phyloP scores from a whole-genome alignment of 1,139 yeast species.

The Yamadazyma sp. region DNA sequence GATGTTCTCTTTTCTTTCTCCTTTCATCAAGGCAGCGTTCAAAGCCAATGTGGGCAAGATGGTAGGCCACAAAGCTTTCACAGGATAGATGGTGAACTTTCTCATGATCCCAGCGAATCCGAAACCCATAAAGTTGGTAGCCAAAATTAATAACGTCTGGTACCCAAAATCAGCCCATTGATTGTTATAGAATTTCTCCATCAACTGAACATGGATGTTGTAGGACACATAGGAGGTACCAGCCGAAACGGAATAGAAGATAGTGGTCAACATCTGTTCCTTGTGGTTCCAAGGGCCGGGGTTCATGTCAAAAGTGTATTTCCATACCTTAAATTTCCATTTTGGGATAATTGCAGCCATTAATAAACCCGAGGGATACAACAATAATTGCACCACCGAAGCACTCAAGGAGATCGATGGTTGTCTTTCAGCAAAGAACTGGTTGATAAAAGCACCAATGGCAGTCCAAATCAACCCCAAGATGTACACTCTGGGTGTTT shows the following conservation, averaged over 20 bases:
- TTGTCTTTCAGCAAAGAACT: constrained; percentile 55
- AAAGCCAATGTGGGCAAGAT: constrained; percentile 44
- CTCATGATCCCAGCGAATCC: constrained; percentile 46
- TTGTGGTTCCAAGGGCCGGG: constrained; percentile 58
- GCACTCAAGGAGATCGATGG: constrained; percentile 47
- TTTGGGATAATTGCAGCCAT: constrained; percentile 26
- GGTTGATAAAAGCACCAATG: constrained; percentile 54
- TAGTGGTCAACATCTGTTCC: constrained; percentile 59
- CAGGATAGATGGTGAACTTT: constrained; percentile 41
- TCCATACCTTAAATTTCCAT: constrained; percentile 31
- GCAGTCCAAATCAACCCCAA: constrained; percentile 54
- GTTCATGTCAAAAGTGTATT: constrained; percentile 28
- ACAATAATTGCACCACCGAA: constrained; percentile 41
- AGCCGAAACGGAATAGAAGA: constrained; percentile 44
- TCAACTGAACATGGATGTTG: constrained; percentile 44
- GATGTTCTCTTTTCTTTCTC: constrained; percentile 26
- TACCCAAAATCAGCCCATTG: constrained; percentile 42
- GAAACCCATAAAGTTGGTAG: constrained; percentile 45
- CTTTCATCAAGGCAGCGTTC: constrained; percentile 40
- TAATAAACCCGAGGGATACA: constrained; percentile 24
- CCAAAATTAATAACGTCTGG: constrained; percentile 35
- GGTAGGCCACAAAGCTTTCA: constrained; percentile 46
- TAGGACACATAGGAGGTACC: constrained; percentile 42
- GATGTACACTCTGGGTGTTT: constrained; percentile 56
- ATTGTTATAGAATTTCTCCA: constrained; percentile 39